Conservation (phyloP, 805 yeast species). For the Yamadazyma olivae region DNA sequence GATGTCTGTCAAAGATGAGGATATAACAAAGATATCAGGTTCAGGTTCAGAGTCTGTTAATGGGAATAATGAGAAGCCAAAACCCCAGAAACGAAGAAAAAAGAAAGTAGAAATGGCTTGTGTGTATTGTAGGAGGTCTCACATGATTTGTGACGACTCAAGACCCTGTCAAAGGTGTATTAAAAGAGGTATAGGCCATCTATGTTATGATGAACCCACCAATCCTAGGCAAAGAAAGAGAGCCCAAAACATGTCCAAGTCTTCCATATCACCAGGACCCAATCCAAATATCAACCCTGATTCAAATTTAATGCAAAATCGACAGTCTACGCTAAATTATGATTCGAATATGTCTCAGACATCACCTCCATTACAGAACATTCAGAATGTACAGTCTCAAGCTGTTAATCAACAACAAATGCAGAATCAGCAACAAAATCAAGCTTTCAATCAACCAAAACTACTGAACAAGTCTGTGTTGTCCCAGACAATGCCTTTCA, state of each 20-base stretch:
- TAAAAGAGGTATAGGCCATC: conserved; percentile 81
- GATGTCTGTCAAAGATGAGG: background rate
- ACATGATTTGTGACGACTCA: conserved; percentile 85
- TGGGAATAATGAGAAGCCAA: conserved; percentile 3
- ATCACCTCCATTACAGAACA: background rate
- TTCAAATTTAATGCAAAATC: background rate
- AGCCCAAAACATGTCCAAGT: conserved; percentile 23
- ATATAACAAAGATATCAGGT: no score
- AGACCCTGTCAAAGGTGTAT: conserved; percentile 80
- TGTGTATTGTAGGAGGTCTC: conserved; percentile 88
- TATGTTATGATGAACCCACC: conserved; percentile 75
- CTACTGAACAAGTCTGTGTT: conserved; percentile 24
- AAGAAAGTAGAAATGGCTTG: conserved; percentile 69
- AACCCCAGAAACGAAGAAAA: conserved; percentile 28
- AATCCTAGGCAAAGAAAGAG: conserved; percentile 39
- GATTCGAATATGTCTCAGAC: background rate
- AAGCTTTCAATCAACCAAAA: conserved; percentile 3
- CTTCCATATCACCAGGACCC: conserved; percentile 2
- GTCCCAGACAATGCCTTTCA: conserved; percentile 40
- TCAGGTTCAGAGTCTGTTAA: no score
- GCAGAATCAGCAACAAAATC: background rate
- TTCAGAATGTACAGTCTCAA: background rate
- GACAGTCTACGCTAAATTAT: background rate
- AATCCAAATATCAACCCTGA: conserved; percentile 1
- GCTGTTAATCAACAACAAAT: background rate